Conservation (phyloP, 257 asterid species). For the Solanum tarijense region DNA sequence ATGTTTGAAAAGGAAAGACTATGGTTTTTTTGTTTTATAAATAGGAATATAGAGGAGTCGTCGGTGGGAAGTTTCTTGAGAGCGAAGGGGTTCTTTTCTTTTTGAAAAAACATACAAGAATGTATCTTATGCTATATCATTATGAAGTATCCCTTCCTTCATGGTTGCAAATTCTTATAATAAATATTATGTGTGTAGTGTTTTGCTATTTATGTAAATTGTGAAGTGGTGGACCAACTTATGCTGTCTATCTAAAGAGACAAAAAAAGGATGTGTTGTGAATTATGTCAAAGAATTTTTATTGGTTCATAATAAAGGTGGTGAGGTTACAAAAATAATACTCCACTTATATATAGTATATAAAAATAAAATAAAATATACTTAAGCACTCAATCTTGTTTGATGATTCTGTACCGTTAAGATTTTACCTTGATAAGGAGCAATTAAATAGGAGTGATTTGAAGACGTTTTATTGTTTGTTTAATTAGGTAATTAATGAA, state of each 20-base stretch:
- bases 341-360: no score
- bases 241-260: not conserved
- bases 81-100: not conserved
- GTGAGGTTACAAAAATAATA: not conserved
- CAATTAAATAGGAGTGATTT: not conserved
- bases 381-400: not conserved
- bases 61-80: constrained; percentile 10
- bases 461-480: not conserved
- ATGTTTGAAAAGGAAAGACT: not conserved
- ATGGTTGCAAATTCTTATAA: not conserved
- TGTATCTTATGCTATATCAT: not conserved
- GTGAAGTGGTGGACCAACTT: not conserved
- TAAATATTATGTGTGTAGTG: not conserved
- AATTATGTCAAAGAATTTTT: not conserved
- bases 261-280: not conserved
- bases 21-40: not conserved
- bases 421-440: not conserved
- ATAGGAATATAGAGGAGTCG: not conserved
- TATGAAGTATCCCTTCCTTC: not conserved
- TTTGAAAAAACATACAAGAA: not conserved
- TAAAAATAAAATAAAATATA: not conserved
- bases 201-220: not conserved
- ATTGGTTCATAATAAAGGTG: not conserved
- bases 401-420: not conserved
- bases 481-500: not conserved